These are phyloP conservation scores for Xylaria sp. DNA, from an alignment of 2,329 filamentous ascomycete genomes.

Conservation along the genomic window DNA sequence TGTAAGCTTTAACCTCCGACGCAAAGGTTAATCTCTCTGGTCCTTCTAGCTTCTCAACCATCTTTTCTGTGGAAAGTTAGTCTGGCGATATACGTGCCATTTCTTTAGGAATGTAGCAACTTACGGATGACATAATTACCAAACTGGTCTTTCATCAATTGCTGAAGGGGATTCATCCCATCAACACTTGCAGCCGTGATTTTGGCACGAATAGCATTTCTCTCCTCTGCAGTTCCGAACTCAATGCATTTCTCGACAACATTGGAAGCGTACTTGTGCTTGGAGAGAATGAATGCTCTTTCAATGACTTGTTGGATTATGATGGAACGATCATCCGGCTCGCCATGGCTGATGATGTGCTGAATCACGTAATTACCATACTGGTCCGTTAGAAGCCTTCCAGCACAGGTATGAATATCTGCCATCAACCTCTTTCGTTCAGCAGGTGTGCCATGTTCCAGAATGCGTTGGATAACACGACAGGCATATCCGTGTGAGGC, in stretches of 20 bases:
- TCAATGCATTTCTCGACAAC: slow-evolving; percentile 94
- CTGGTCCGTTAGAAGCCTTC: slow-evolving; percentile 81
- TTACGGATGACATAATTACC: slow-evolving; percentile 97
- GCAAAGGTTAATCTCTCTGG: slow-evolving; percentile 66
- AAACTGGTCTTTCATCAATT: slow-evolving; percentile 88
- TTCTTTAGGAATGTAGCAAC: slow-evolving; percentile 52
- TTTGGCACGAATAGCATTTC: slow-evolving; percentile 73
- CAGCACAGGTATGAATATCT: slow-evolving; percentile 80
- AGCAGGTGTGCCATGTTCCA: slow-evolving; percentile 81
- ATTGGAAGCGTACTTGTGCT: slow-evolving; percentile 97
- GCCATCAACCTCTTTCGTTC: slow-evolving; percentile 78
- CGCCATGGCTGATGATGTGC: slow-evolving; percentile 85
- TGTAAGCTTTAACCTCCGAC: slow-evolving; percentile 68
- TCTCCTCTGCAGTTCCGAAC: slow-evolving; percentile 75
- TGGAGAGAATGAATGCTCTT: slow-evolving; percentile 80
- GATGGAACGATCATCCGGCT: slow-evolving; percentile 74
- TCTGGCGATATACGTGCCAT: neutral
- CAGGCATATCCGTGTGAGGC: slow-evolving; percentile 88
- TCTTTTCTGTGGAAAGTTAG: slow-evolving; percentile 73
- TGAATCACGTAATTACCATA: slow-evolving; percentile 98
- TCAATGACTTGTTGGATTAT: slow-evolving; percentile 80
- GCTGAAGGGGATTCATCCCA: slow-evolving; percentile 75
- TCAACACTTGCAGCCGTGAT: slow-evolving; percentile 70
- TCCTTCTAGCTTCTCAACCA: slow-evolving; percentile 72
- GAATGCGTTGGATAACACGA: slow-evolving; percentile 89